Conservation (phyloP, 345 rosid genomes). For the Noccaea caerulescens region DNA sequence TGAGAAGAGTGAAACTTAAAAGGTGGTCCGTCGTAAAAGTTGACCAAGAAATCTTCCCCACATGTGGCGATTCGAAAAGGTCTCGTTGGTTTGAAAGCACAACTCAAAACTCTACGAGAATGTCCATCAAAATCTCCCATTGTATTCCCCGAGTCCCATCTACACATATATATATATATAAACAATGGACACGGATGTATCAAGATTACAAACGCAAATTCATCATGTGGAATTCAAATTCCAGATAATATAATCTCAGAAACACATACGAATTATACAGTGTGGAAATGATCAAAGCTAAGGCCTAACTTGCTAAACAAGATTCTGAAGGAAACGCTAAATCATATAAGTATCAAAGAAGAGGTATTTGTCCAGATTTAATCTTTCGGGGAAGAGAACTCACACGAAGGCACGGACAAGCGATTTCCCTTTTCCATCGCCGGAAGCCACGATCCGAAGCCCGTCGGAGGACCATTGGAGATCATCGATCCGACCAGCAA, state of each 20-base stretch:
- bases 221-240: background rate
- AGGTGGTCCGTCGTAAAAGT: constrained; percentile 95
- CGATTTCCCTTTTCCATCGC: constrained; percentile 94
- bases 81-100: constrained; percentile 89
- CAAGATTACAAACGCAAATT: constrained; percentile 11
- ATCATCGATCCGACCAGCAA: constrained; percentile 91
- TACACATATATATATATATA: constrained; percentile 17
- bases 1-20: constrained; percentile 89
- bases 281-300: background rate
- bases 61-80: constrained; percentile 90
- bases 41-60: constrained; percentile 93
- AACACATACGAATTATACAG: background rate
- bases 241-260: background rate
- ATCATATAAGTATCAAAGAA: too few relatives aligned
- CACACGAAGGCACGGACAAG: constrained; percentile 93
- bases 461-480: constrained; percentile 96
- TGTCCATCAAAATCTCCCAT: constrained; percentile 98
- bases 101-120: constrained; percentile 82
- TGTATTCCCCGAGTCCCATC: constrained; percentile 97
- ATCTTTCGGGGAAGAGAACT: constrained; percentile 38
- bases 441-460: constrained; percentile 81
- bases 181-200: background rate
- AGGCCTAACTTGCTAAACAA: background rate
- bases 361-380: too few relatives aligned
- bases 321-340: constrained; percentile 1